Conservation (phyloP, 768 basidiomycete genomes). For the Termitomyces sp. region DNA sequence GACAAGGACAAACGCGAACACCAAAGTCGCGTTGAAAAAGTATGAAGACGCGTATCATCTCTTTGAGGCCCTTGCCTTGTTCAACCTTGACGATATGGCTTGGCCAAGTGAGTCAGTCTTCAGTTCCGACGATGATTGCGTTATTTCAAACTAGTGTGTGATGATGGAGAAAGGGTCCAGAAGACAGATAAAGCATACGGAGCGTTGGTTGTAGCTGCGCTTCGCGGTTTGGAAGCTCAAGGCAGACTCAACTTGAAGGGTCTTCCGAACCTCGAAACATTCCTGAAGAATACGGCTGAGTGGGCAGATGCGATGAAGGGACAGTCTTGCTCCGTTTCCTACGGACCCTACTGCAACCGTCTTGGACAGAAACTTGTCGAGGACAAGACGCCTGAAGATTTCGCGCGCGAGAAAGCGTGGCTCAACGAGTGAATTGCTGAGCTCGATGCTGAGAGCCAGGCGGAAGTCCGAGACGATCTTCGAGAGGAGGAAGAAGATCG, state of each 20-base stretch:
- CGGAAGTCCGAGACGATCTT: slow-evolving; percentile 12
- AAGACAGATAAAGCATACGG: slow-evolving; percentile 29
- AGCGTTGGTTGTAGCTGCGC: slow-evolving; percentile 24
- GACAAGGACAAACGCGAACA: slow-evolving; percentile 21
- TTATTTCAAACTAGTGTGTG: slow-evolving; percentile 19
- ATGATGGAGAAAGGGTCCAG: slow-evolving; percentile 25
- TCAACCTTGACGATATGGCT: slow-evolving; percentile 22
- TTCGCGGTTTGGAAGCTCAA: slow-evolving; percentile 26
- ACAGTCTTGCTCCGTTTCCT: slow-evolving; percentile 18
- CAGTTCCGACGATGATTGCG: background rate
- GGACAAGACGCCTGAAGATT: slow-evolving; percentile 21
- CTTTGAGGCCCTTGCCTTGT: slow-evolving; percentile 28
- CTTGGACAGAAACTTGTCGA: slow-evolving; percentile 27
- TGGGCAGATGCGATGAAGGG: slow-evolving; percentile 22
- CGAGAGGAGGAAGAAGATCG: slow-evolving; percentile 16
- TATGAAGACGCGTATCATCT: slow-evolving; percentile 27
- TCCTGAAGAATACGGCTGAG: slow-evolving; percentile 21
- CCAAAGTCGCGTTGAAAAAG: slow-evolving; percentile 25
- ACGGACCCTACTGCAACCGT: slow-evolving; percentile 26
- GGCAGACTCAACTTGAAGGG: slow-evolving; percentile 21
- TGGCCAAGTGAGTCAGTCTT: slow-evolving; percentile 25
- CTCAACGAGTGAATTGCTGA: slow-evolving; percentile 24
- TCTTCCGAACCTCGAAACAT: slow-evolving; percentile 27
- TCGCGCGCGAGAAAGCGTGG: slow-evolving; percentile 22
- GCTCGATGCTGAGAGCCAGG: slow-evolving; percentile 18